A percentile compares a stretch with the other conserved stretches of the same genome.
phyloP scores from a whole-genome alignment of 2,329 filamentous ascomycete species.

The Colletotrichum siamense region DNA sequence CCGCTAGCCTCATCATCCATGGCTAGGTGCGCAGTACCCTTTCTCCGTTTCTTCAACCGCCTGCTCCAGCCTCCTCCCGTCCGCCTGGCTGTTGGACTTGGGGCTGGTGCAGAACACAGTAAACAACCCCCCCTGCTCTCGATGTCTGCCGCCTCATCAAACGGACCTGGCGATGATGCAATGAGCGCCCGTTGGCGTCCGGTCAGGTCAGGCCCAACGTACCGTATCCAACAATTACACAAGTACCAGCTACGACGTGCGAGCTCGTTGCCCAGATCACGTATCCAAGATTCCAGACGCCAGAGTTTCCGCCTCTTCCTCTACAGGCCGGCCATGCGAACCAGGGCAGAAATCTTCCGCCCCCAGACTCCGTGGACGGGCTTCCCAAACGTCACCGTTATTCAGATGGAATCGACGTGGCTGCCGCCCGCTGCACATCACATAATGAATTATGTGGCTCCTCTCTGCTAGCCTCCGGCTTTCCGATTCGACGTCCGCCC shows the following conservation, averaged over 20 bases:
- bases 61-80: not conserved
- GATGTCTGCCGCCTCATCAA: not conserved
- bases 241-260: not conserved
- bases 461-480: not conserved
- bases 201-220: not conserved
- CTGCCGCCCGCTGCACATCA: not conserved
- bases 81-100: not conserved
- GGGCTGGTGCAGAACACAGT: not conserved
- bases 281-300: not conserved
- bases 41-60: not conserved
- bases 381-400: slow-evolving; percentile 13
- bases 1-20: not conserved
- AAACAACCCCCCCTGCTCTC: not conserved
- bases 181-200: not conserved
- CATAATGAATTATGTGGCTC: not conserved
- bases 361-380: not conserved
- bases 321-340: slow-evolving; percentile 4
- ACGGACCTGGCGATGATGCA: not conserved
- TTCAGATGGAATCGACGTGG: slow-evolving; percentile 15
- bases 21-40: not conserved
- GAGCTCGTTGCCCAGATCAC: not conserved
- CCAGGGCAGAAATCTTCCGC: not conserved
- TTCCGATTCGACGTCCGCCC: slow-evolving; percentile 4
- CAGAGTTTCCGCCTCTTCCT: not conserved
- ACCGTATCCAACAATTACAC: not conserved